Base-by-base conservation (phyloP, 108 stramenopile genomes). In the Nitzschia inconspicua region DNA sequence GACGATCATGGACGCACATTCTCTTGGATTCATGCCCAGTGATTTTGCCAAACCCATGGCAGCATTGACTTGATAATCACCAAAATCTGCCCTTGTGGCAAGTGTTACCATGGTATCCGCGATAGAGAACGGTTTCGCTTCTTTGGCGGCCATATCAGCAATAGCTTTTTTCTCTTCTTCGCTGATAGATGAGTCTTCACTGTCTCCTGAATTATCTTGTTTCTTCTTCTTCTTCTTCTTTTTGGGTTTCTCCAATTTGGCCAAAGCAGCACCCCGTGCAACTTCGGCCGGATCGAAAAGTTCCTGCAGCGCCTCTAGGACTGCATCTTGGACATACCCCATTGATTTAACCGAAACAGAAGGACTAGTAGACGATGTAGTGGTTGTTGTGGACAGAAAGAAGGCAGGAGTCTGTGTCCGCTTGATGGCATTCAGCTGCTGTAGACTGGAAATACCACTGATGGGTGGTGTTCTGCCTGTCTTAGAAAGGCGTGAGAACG, bases 11-110 rank as follows among this genome's bases (percentile, higher is more conserved):
- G 53, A 11, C 0, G 93, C 93, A 62, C 86, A 90, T 37, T 85
- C 89, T 44, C 85, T 67, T 34, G 83, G 83, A 55, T 61, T 76
- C 72, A 75, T 69, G 14, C 65, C 67, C 4, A 84, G 51, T 11
- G 63, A 44, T 50, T 82, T 71, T 30, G 74, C 54, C 27, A 85
- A 47, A 4, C 79, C 77, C 83, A 80, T 76, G 25, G 83, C 79
- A 28, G 81, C 93, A 75, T 98, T 98, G 70, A 94, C 89, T 80
- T 99, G 98, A 65, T 91, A 98, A 63, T 99, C 97, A 26, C 93
- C 93, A 65, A 94, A 94, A 36, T 91, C 87, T 18, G 80, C 53
- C 51, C 75, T 79, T 8, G 88, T 91, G 18, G 93, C 93, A 0
- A 82, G 72, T 19, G 86, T 89, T 1, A 94, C 86, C 83, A 86